Evolutionary conservation across 495 filamentous ascomycete species (phyloP).

Genomic region (Penicillium salamii): DNA sequence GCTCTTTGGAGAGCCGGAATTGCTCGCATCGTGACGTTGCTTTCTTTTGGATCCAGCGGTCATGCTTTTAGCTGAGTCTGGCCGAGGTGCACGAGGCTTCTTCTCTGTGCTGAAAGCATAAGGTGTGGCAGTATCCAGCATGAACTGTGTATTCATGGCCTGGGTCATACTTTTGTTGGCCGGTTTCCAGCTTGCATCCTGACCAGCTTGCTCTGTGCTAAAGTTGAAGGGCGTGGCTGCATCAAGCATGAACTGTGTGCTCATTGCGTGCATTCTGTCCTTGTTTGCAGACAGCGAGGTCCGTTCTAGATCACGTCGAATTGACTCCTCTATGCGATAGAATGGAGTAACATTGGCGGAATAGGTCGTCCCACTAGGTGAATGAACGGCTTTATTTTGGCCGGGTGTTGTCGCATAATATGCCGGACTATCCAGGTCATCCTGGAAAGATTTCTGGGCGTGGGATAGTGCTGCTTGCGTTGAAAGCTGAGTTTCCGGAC

Average conservation of each 20-base stretch:
- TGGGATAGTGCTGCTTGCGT: conserved; percentile 49
- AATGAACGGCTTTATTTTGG: conserved; percentile 13
- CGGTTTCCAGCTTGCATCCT: conserved; percentile 1
- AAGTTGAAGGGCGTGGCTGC: conserved; percentile 47
- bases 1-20: not conserved
- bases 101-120: conserved; percentile 47
- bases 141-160: conserved; percentile 48
- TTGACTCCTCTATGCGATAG: conserved; percentile 16
- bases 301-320: not conserved
- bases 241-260: conserved; percentile 51
- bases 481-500: conserved; percentile 39
- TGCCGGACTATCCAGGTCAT: conserved; percentile 39
- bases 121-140: conserved; percentile 49
- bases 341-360: conserved; percentile 38
- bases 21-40: not conserved
- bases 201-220: conserved; percentile 25
- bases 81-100: conserved; percentile 20
- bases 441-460: conserved; percentile 47
- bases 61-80: conserved; percentile 8
- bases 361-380: conserved; percentile 13
- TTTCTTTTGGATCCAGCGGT: conserved; percentile 9
- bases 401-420: conserved; percentile 12
- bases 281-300: conserved; percentile 8
- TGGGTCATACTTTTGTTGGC: conserved; percentile 18
- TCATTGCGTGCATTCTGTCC: conserved; percentile 31